These are phyloP conservation scores for Sarcocystis neurona DNA, from an alignment of 169 alveolate genomes.

Conservation along the genomic window DNA sequence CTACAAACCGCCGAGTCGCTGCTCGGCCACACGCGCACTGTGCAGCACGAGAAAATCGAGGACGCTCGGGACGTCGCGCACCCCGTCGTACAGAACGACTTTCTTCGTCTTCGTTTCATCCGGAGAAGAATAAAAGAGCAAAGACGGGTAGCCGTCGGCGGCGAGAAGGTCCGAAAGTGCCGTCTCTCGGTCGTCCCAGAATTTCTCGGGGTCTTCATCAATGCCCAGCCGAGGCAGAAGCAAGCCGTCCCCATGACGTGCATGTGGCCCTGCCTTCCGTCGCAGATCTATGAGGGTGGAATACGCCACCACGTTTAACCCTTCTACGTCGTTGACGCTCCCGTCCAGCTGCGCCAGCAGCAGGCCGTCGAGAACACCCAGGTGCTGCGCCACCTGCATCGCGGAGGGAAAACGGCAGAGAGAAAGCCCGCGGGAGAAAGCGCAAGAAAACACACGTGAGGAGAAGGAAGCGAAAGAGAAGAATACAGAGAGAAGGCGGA, in stretches of 20 bases:
- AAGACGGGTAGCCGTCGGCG: constrained; percentile 30
- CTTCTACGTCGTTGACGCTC: constrained; percentile 29
- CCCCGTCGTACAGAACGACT: constrained; percentile 1
- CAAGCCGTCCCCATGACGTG: constrained; percentile 1
- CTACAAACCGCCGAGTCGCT: not conserved
- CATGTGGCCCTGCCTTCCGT: not conserved
- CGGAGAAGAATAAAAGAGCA: not conserved
- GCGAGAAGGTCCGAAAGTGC: not conserved
- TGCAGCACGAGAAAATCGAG: constrained; percentile 8
- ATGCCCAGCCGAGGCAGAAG: not conserved
- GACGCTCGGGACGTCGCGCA: constrained; percentile 39
- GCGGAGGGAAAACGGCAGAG: no score
- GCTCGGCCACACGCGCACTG: no score
- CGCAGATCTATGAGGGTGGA: not conserved
- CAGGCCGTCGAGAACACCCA: not conserved
- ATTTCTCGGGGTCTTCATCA: not conserved
- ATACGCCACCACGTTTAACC: not conserved
- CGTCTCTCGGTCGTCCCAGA: not conserved
- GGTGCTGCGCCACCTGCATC: constrained; percentile 14
- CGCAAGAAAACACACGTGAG: no score
- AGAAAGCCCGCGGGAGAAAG: no score
- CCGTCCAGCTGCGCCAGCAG: constrained; percentile 34
- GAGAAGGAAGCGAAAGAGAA: no score
- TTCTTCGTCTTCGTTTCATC: not conserved
- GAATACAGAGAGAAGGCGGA: no score